Evolutionary conservation across 192 early-diverging fungal species (phyloP).

Genomic region (Backusella circina): DNA sequence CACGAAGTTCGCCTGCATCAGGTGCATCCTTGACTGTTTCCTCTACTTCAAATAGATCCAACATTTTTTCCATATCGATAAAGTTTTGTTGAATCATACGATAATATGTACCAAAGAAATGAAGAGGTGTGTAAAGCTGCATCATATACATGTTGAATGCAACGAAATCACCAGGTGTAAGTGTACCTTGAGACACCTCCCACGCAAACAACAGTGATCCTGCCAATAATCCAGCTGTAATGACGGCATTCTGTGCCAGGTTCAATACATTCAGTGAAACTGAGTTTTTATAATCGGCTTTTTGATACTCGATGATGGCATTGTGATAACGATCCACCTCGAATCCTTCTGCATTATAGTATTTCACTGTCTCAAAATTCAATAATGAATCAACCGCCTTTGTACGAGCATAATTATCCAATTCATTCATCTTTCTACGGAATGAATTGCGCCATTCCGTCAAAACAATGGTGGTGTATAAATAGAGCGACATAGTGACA

Average conservation of each 20-base stretch:
- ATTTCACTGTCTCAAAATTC: constrained; percentile 99
- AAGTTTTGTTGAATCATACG: constrained; percentile 90
- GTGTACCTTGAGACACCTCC: constrained; percentile 63
- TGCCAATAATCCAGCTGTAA: constrained; percentile 76
- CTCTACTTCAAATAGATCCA: constrained; percentile 72
- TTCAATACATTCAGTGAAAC: constrained; percentile 79
- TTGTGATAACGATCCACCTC: constrained; percentile 79
- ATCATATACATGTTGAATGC: constrained; percentile 83
- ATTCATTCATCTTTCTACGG: constrained; percentile 74
- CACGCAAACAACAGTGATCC: constrained; percentile 82
- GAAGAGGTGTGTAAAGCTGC: constrained; percentile 86
- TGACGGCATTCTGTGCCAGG: constrained; percentile 81
- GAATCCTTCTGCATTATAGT: constrained; percentile 86
- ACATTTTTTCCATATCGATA: constrained; percentile 97
- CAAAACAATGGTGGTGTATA: constrained; percentile 73
- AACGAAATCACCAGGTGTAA: constrained; percentile 84
- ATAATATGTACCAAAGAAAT: constrained; percentile 93
- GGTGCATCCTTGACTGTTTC: constrained; percentile 60
- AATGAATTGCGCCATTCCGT: constrained; percentile 87
- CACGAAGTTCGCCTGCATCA: constrained; percentile 48
- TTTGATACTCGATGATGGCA: constrained; percentile 76
- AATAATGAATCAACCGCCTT: constrained; percentile 89
- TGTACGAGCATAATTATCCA: constrained; percentile 83
- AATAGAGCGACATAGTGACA: constrained; percentile 82
- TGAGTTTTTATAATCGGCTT: constrained; percentile 76